Evolutionary conservation across 352 stramenopile species (phyloP), one percentile per base, ranked within the genome.

Genomic region (Globisporangium carolinianum): DNA sequence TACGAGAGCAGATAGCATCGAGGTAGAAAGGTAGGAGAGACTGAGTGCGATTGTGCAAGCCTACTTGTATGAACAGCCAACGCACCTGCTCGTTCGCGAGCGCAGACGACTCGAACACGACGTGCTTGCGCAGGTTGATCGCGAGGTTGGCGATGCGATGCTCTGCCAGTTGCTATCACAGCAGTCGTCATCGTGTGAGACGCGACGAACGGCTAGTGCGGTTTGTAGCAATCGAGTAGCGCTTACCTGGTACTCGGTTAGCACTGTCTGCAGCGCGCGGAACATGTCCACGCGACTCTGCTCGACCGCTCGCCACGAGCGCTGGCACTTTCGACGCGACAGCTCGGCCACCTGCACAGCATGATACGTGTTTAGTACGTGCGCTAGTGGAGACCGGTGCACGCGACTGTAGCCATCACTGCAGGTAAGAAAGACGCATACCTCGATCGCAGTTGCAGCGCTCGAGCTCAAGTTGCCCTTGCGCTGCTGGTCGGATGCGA

Each of bases 41-140:
- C 24, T 3, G 24, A 32, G 24, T 32, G 24, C 24, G 24, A 32
- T 32, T 32, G 24, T 32, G 24, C 24, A 32, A 32, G 24, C 24
- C 24, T 32, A 32, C 24, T 32, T 32, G 24, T 32, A 32, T 32
- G 24, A 32, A 32, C 1, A 32, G 3, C 24, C 24, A 32, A 11
- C n/a, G 46, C 70, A 90, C 83, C 75, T 94, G 84, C 48, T 87
- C 70, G 54, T 92, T 92, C 14, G 82, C 82, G 6, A 94, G 72
- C n/a, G 76, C 71, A 5, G 82, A 90, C 3, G 80, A 86, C 57
- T 89, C 80, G 63, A 92, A 94, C 1, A 92, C 71, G 3, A 91
- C 79, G 43, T 94, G 82, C 52, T 94, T 94, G 35, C 83, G 82
- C 9, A 94, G 62, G 50, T 86, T 91, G 10, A 72, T 87, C 0